Percentiles rank a stretch among this genome's conserved stretches.
Evolutionary conservation across 768 basidiomycete genomes (phyloP).

Genomic region (Suillus subalutaceus): DNA sequence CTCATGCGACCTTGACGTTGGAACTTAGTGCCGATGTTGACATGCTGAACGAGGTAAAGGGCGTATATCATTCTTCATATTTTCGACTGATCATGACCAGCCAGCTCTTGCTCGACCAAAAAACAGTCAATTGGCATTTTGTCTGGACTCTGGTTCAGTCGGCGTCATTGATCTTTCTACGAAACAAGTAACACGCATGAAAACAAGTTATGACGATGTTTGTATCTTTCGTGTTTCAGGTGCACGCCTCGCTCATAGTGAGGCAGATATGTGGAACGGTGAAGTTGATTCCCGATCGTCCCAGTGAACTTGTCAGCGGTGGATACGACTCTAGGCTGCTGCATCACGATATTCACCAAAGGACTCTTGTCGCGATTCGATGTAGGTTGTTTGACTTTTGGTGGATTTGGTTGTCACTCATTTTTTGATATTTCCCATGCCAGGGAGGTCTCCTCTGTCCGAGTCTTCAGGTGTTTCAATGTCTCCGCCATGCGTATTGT

Average conservation of each 20-base stretch:
- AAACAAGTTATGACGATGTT: constrained; percentile 64
- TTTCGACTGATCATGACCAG: constrained; percentile 39
- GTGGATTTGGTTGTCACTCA: neutral
- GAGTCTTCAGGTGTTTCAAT: constrained; percentile 54
- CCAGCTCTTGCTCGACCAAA: constrained; percentile 65
- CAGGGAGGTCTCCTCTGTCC: constrained; percentile 38
- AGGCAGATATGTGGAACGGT: constrained; percentile 72
- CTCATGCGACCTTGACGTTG: constrained; percentile 52
- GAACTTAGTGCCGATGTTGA: constrained; percentile 57
- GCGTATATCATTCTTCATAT: constrained; percentile 8
- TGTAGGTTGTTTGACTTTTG: constrained; percentile 44
- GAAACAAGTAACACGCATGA: constrained; percentile 56
- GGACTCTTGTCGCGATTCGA: constrained; percentile 59
- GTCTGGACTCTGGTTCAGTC: constrained; percentile 68
- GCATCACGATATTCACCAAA: constrained; percentile 67
- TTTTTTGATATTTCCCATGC: constrained; percentile 8
- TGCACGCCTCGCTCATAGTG: constrained; percentile 12
- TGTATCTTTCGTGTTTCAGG: neutral
- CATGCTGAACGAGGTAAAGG: constrained; percentile 65
- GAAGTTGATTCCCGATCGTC: constrained; percentile 70
- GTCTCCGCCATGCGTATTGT: constrained; percentile 77
- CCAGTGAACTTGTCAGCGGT: constrained; percentile 73
- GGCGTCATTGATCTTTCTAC: constrained; percentile 65
- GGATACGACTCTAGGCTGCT: constrained; percentile 73
- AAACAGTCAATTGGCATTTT: constrained; percentile 61